Evolutionary conservation across 176 grass and related monocot genomes (phyloP).

Genomic region (Triticum aestivum): DNA sequence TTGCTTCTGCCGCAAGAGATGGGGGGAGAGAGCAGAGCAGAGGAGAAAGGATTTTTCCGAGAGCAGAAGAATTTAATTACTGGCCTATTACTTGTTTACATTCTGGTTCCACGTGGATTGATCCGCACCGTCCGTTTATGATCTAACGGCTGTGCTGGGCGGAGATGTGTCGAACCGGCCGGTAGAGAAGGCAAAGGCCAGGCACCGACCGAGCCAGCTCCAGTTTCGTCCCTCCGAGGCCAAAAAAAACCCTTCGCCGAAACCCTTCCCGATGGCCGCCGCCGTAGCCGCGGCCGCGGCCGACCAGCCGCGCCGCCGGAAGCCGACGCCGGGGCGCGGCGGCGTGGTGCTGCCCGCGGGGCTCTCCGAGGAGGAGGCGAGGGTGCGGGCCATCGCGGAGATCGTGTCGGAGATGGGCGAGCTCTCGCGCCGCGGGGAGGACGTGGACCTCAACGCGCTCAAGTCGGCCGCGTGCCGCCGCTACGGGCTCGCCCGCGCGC

Average conservation of each 20-base stretch:
- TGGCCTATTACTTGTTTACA: not conserved
- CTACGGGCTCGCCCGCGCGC: slow-evolving; percentile 82
- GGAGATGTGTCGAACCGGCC: not conserved
- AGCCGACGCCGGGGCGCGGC: slow-evolving; percentile 78
- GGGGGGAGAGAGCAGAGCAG: not conserved
- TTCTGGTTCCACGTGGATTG: not conserved
- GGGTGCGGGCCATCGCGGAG: slow-evolving; percentile 92
- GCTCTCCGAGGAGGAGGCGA: slow-evolving; percentile 85
- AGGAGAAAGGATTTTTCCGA: not conserved
- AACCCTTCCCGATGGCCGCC: slow-evolving; percentile 40
- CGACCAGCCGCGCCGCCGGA: slow-evolving; percentile 60
- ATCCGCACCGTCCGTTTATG: not conserved
- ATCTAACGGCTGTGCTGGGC: slow-evolving; percentile 3
- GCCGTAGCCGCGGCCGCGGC: slow-evolving; percentile 25
- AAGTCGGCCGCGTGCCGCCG: slow-evolving; percentile 90
- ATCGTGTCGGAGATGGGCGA: slow-evolving; percentile 97
- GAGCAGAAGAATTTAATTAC: slow-evolving; percentile 7
- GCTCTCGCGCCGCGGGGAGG: slow-evolving; percentile 85
- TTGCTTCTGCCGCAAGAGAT: slow-evolving; percentile 56
- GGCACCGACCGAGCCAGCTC: slow-evolving; percentile 20
- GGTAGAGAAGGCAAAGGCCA: not conserved
- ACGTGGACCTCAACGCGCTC: slow-evolving; percentile 92
- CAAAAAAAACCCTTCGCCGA: slow-evolving; percentile 22
- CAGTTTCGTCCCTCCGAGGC: not conserved
- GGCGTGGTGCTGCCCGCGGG: slow-evolving; percentile 69